Percentiles rank a stretch among this genome's conserved stretches.
These are phyloP conservation scores for Begonia masoniana DNA, from an alignment of 306 rosid genomes.

Conservation along the genomic window DNA sequence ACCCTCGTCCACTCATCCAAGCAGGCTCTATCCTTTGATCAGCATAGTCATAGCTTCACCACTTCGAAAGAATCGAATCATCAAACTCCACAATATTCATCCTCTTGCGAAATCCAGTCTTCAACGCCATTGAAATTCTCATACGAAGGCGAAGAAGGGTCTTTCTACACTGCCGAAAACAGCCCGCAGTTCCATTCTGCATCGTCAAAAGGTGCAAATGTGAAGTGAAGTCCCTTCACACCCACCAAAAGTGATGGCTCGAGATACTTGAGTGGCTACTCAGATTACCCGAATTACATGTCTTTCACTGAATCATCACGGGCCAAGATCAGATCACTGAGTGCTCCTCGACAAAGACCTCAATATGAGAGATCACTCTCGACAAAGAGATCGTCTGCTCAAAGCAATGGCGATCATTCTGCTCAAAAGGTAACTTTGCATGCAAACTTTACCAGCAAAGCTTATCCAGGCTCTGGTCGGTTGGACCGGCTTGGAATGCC, in stretches of 20 bases:
- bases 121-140: slow-evolving; percentile 22
- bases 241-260: slow-evolving; percentile 60
- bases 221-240: slow-evolving; percentile 58
- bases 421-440: slow-evolving; percentile 36
- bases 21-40: slow-evolving; percentile 22
- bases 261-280: slow-evolving; percentile 32
- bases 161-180: slow-evolving; percentile 51
- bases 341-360: slow-evolving; percentile 73
- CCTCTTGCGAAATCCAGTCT: slow-evolving; percentile 35
- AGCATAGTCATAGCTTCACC: slow-evolving; percentile 33
- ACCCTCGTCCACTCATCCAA: slow-evolving; percentile 32
- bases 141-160: slow-evolving; percentile 36
- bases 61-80: slow-evolving; percentile 32
- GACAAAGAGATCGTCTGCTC: slow-evolving; percentile 32
- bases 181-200: slow-evolving; percentile 50
- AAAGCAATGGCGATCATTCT: slow-evolving; percentile 27
- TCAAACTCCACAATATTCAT: slow-evolving; percentile 25
- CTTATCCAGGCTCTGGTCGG: slow-evolving; percentile 78
- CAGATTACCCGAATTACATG: slow-evolving; percentile 71
- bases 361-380: slow-evolving; percentile 48
- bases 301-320: slow-evolving; percentile 65
- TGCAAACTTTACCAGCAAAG: slow-evolving; percentile 42
- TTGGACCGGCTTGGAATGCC: slow-evolving; percentile 93
- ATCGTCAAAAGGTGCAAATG: slow-evolving; percentile 31
- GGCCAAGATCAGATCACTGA: slow-evolving; percentile 59